Evolutionary conservation across 495 filamentous ascomycete genomes (phyloP), one percentile per base, ranked within the genome.

Genomic region (Bryoglossum gracile): DNA sequence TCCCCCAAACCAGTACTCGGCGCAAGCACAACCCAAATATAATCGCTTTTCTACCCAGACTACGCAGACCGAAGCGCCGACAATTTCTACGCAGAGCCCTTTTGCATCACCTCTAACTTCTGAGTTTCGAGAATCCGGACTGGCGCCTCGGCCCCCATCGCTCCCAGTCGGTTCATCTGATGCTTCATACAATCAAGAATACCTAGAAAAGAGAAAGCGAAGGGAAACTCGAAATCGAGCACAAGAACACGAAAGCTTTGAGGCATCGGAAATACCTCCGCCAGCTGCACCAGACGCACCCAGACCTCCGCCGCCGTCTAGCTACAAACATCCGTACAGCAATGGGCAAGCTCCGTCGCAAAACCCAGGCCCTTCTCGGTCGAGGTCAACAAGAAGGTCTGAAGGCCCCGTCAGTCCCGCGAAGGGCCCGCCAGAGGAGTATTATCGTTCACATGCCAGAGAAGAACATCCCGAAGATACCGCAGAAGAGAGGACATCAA

Each of bases 281-380:
- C 78, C 77, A 48, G 69, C 72, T 34, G 80, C 74, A 18, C 76
- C 80, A 43, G 80, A 82, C 45, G 74, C 69, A 1, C 79, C 80
- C 3, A 73, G 72, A 57, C 70, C 70, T 19, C 77, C 75, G 18
- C 57, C 57, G 13, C 75, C 80, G 1, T 61, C 74, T n/a, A 79
- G 76, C 34, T 84, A 80, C 58, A 70, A 64, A 49, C 63, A 71
- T 16, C 70, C 74, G 19, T 68, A 77, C 48, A 64, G 58, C 24
- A 67, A 59, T 50, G 65, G 63, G n/a, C 59, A 60, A 39, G 56
- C 61, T 13, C 55, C 62, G 14, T 59, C 62, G 32, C 54, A 61
- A 8, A 58, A 67, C 50, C 54, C 59, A 39, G 24, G 47, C 9
- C 45, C 62, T 2, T 40, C 42, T 14, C 53, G 57, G 37, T 43